Conservation (phyloP, 2,329 filamentous ascomycete species). For the Talaromyces sp. region DNA sequence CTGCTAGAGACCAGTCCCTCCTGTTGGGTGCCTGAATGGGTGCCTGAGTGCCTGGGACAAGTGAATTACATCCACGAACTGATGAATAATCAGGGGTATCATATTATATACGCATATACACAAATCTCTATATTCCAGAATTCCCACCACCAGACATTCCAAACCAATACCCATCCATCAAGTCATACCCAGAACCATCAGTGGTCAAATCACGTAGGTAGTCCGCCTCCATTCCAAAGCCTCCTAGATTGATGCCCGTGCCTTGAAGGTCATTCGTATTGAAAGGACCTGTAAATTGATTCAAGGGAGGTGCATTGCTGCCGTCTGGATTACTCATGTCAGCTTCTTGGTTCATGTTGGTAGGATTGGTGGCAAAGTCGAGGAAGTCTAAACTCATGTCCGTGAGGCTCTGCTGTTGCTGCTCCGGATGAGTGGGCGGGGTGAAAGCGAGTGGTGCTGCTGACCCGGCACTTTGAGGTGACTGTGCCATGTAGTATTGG, state of each 20-base stretch:
- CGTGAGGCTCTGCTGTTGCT: conserved; percentile 16
- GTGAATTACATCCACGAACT: neutral
- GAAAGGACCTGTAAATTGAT: neutral
- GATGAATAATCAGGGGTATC: conserved; percentile 12
- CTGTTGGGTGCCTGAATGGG: neutral
- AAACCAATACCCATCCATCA: conserved; percentile 57
- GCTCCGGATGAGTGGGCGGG: conserved; percentile 21
- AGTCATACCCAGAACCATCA: conserved; percentile 46
- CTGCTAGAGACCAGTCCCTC: neutral
- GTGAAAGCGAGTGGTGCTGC: conserved; percentile 25
- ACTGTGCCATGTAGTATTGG: conserved; percentile 31
- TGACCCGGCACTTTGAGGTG: conserved; percentile 34
- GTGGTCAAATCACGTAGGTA: conserved; percentile 48
- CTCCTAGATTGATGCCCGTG: conserved; percentile 43
- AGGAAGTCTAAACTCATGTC: conserved; percentile 54
- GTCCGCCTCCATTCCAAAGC: conserved; percentile 43
- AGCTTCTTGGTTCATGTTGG: conserved; percentile 28
- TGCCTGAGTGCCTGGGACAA: neutral
- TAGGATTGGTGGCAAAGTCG: conserved; percentile 43
- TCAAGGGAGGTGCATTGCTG: conserved; percentile 17
- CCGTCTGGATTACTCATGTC: conserved; percentile 28
- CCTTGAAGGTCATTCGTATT: conserved; percentile 26
- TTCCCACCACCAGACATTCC: conserved; percentile 32
- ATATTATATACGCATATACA: conserved; percentile 9
- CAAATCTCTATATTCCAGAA: conserved; percentile 14